These are phyloP conservation scores for Puccinia novopanici DNA, from an alignment of 1,284 basidiomycete species.

Conservation along the genomic window DNA sequence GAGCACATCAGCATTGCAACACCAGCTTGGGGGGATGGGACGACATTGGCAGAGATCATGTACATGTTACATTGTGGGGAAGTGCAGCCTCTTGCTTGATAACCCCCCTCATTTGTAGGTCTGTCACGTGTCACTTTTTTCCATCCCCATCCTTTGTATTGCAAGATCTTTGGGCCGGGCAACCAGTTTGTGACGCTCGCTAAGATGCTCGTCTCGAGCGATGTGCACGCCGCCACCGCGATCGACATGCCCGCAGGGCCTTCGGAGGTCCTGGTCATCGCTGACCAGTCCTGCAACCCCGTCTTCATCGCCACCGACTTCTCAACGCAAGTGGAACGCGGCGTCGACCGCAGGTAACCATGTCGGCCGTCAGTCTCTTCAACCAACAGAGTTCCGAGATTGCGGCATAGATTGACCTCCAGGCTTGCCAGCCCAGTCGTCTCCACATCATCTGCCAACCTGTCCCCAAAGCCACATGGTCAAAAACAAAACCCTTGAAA, in stretches of 20 bases:
- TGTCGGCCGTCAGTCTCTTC: slow-evolving; percentile 76
- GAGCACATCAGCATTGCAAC: slow-evolving; percentile 90
- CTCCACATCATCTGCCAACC: slow-evolving; percentile 89
- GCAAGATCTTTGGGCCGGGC: slow-evolving; percentile 88
- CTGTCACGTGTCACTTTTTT: too few species aligned
- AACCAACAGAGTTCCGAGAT: slow-evolving; percentile 70
- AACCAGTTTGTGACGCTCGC: slow-evolving; percentile 87
- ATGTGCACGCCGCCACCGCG: slow-evolving; percentile 91
- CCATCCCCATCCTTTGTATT: too few species aligned
- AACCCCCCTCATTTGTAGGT: too few species aligned
- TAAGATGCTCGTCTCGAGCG: slow-evolving; percentile 78
- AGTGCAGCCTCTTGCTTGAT: too few species aligned
- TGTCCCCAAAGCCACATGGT: slow-evolving; percentile 87
- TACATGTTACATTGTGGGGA: slow-evolving; percentile 87
- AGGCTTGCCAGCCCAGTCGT: slow-evolving; percentile 82
- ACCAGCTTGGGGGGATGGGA: slow-evolving; percentile 85
- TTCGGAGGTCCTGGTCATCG: slow-evolving; percentile 91
- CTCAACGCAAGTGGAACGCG: slow-evolving; percentile 93
- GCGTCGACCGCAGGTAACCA: slow-evolving; percentile 93
- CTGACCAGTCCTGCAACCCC: slow-evolving; percentile 80
- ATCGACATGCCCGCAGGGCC: slow-evolving; percentile 99
- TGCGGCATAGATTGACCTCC: slow-evolving; percentile 80
- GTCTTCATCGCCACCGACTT: slow-evolving; percentile 94
- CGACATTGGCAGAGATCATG: slow-evolving; percentile 89
- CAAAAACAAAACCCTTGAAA: too few species aligned